These are phyloP conservation scores for Nelumbo lutea DNA, from an alignment of 164 flowering plant genomes.

Conservation along the genomic window DNA sequence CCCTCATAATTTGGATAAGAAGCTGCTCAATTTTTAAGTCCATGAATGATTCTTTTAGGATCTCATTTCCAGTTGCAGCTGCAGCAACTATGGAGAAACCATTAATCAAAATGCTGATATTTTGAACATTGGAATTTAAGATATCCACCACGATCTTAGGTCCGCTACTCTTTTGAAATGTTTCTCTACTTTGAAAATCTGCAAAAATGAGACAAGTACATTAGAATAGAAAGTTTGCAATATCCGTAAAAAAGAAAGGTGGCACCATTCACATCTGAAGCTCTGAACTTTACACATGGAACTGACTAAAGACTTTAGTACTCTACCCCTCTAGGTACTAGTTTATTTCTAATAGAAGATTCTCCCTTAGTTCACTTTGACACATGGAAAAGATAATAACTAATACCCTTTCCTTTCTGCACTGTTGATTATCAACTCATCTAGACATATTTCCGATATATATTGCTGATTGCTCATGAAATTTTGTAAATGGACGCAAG, in stretches of 20 bases:
- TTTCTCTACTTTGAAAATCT: constrained; percentile 75
- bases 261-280: not conserved
- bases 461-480: too few relatives aligned
- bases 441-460: too few relatives aligned
- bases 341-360: not conserved
- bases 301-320: too few relatives aligned
- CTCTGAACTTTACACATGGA: not conserved
- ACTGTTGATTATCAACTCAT: not conserved
- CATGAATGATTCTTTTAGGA: constrained; percentile 77
- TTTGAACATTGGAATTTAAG: constrained; percentile 30
- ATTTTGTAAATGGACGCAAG: too few relatives aligned
- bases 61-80: constrained; percentile 85
- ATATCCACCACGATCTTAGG: constrained; percentile 48
- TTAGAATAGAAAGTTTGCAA: too few relatives aligned
- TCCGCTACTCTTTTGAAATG: constrained; percentile 54
- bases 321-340: not conserved
- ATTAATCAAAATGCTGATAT: constrained; percentile 39
- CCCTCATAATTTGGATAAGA: constrained; percentile 42
- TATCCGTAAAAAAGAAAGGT: not conserved
- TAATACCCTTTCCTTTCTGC: not conserved
- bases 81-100: constrained; percentile 81
- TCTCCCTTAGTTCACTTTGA: not conserved
- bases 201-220: constrained; percentile 14
- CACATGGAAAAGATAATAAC: not conserved
- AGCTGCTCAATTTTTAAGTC: constrained; percentile 80